Base-by-base conservation (phyloP, 2,329 filamentous ascomycete genomes). In the Aspergillus carbonarius region DNA sequence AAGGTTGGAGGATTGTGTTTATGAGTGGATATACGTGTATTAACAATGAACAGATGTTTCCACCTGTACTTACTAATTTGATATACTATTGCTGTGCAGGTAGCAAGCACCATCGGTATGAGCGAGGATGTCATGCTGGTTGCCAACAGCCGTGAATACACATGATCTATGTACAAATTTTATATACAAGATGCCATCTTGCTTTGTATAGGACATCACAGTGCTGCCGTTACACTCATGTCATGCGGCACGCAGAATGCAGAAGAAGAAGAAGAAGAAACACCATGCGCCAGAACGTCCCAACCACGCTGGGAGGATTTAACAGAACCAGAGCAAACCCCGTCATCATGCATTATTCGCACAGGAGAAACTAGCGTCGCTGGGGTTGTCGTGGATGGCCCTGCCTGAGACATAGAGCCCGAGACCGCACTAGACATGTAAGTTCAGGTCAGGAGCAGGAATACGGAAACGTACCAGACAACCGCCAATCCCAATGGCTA, bases 401-500 rank as follows among this genome's bases (percentile, higher is more conserved):
- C 72, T 73, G 3, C 72, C 71, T 8, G 72, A 74, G 20, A 72
- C 70, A 55, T 68, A 74, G 10, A 74, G 68, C 20, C 72, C 72
- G n/a, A 74, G 66, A 54, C 70, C 70, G 42, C 72, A 73, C 64
- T 69, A 34, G n/a, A 37, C 2, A 34, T 13, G 13, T n/a, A 13
- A 49, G 56, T 54, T 27, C 47, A 23, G 9, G 3, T 23, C 13
- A 6, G 15, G 15, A 39, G 25, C 12, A 23, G 7, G 27, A 2
- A 5, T 17, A 17, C 42, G 17, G 4, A 2, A 10, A 63, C 68
- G 2, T 62, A 70, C 69, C 27, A 72, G 54, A 49, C 55, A 58
- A 5, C 57, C 63, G 9, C 66, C 71, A 18, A 70, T 58, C 0
- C 35, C 64, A 30, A 73, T 46, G 10, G 63, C 62, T 3, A 65